Base-by-base conservation (phyloP, 768 basidiomycete genomes). In the Hericium coralloides region DNA sequence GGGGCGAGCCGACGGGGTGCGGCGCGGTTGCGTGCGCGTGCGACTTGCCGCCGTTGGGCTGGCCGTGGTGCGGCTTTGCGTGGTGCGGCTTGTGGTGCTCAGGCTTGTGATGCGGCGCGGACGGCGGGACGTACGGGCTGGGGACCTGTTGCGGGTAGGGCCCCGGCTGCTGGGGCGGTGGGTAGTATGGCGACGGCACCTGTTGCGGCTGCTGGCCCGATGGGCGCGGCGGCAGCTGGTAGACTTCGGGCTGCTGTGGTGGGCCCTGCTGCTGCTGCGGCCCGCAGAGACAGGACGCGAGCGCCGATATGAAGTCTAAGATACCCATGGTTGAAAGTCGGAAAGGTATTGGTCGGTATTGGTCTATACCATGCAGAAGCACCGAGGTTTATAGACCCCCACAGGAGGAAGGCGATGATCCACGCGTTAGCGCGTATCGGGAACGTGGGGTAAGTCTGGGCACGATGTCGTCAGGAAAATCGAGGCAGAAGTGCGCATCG, bases 71-170 rank as follows among this genome's bases (percentile, higher is more conserved):
- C 39, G 39, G 39, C 10, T 38, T 38, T 26, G 3, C 26, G 18
- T 58, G 59, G 37, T 61, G 59, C 12, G 54, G 57, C 38, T 67
- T 59, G 52, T 64, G 63, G 25, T 53, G 64, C 26, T 20, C 63
- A 25, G 64, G 65, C 17, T 58, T 58, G 2, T 57, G 55, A 0
- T 57, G 58, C n/a, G 49, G 59, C 23, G 57, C 57, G 45, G 51
- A 58, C 54, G n/a, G 51, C 45, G 17, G 22, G 37, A 12, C n/a
- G 20, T 23, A 18, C 12, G 53, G 51, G 12, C 58, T 20, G 60
- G 56, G 61, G n/a, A n/a, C 37, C 38, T 50, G 55, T 22, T 58
- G 60, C 10, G 56, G 59, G 62, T 47, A 45, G 12, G 43, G 51
- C 14, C 55, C 49, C 39, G 38, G 59, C 39, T 49, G 55, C 38